Base-by-base conservation (phyloP, 2,329 filamentous ascomycete species). In the Neophaeococcomyces mojaviensis region DNA sequence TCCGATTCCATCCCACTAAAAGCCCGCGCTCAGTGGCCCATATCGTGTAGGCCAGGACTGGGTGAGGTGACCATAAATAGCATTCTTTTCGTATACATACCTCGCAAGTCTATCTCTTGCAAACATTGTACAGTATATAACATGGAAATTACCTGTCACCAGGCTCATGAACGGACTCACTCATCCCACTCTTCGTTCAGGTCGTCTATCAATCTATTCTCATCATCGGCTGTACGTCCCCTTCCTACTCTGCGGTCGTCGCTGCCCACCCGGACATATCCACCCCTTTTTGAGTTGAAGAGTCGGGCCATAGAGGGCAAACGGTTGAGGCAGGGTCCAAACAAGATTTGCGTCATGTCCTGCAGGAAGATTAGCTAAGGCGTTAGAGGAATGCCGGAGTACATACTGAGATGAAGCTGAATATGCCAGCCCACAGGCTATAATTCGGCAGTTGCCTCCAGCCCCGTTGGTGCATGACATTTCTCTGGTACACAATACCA, bases 381-480 rank as follows among this genome's bases (percentile, higher is more conserved):
- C n/a, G n/a, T n/a, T n/a, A n/a, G n/a, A n/a, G n/a, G n/a, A n/a
- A n/a, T n/a, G n/a, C n/a, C n/a, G n/a, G n/a, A n/a, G n/a, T 31
- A 48, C 53, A 38, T 77, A 92, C 90, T 73, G 77, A 84, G 59
- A 95, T 68, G 63, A 95, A 94, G 56, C 77, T 81, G 68, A 86
- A 82, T 51, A 96, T 86, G 45, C 88, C 84, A 24, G 87, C 82
- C 92, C 92, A 98, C 56, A 96, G 77, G 57, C 79, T 81, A 69
- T 92, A 96, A 68, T 98, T 97, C 44, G 92, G 92, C 56, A 96
- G 71, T 65, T 98, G 92, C 56, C 86, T 80, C 92, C 90, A 97
- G 39, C 92, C 92, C 51, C 92, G 78, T 58, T 94, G 88, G 64
- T 98, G 87, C 67, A 89, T 84, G 48, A 98, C 89, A 26, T 88